Evolutionary conservation across 2,329 filamentous ascomycete species (phyloP), one percentile per base, ranked within the genome.

Genomic region (Rhynchosporium agropyri): DNA sequence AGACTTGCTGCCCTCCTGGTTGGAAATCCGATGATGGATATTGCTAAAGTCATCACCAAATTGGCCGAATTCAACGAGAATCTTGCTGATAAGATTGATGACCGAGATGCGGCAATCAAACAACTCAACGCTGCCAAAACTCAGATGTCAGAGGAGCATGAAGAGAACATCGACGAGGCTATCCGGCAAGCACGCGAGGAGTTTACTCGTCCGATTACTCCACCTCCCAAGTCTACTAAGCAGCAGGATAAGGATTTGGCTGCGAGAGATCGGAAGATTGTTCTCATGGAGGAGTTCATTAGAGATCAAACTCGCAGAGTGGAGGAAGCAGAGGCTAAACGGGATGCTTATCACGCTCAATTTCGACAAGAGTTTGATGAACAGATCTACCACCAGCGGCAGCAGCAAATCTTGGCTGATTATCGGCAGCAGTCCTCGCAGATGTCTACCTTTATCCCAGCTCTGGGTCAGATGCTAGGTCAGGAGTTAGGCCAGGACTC

Each of bases 11-110:
- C 33, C 13, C 33, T 54, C 36, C 26, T 54, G 51, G 51, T 36
- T 26, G 51, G 51, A 4, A 54, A 54, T 26, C 51, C 51, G 4
- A 54, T 54, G 51, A 54, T 54, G n/a, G 28, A 54, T 20, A 42
- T 8, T 10, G 36, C 38, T 20, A 54, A 54, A n/a, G 51, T 54
- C 9, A 54, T 54, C 20, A 26, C 38, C 7, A 10, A 12, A 8
- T n/a, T 40, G 10, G 51, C 51, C 40, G 51, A 54, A 5, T 38
- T 38, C 10, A 42, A 40, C 20, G 51, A 54, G 13, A 33, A 54
- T 9, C 33, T 54, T 10, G 26, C n/a, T 4, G 51, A 42, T 12
- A 12, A 54, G 51, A 20, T 54, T 10, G 51, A 54, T 12, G 51
- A 54, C 4, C 51, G 51, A 10, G 33, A 54, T 26, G 51, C 51